These are phyloP conservation scores for Lichtheimia corymbifera DNA, from an alignment of 371 early-diverging fungal species.

Conservation along the genomic window DNA sequence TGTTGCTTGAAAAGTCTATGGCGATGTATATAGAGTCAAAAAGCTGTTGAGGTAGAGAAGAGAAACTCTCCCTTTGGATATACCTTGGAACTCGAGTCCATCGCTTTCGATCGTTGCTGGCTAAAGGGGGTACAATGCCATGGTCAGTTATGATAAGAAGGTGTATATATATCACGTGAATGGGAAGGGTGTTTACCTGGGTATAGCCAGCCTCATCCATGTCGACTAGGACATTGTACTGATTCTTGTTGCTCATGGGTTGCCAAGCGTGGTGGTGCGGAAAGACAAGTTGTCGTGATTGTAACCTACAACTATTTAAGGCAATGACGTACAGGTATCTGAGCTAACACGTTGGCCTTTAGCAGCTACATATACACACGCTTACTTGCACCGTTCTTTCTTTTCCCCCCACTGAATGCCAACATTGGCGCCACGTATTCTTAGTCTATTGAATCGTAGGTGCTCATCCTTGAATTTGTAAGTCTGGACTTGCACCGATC, in stretches of 20 bases:
- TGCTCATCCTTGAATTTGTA: slow-evolving; percentile 12
- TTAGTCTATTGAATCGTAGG: slow-evolving; percentile 10
- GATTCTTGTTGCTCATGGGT: slow-evolving; percentile 18
- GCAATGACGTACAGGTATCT: too few relatives aligned
- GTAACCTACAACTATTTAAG: too few relatives aligned
- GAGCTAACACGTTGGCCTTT: not conserved
- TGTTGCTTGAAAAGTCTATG: slow-evolving; percentile 21
- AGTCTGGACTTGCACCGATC: not conserved
- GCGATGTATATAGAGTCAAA: not conserved
- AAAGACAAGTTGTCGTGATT: too few relatives aligned
- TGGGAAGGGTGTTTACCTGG: slow-evolving; percentile 22
- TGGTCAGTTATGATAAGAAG: not conserved
- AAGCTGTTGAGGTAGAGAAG: not conserved
- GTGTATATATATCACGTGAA: too few relatives aligned
- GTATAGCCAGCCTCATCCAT: slow-evolving; percentile 45
- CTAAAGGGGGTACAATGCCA: slow-evolving; percentile 15
- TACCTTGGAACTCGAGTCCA: slow-evolving; percentile 57
- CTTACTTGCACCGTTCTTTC: not conserved
- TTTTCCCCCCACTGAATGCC: slow-evolving; percentile 17
- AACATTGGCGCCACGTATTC: slow-evolving; percentile 12
- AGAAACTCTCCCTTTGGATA: not conserved
- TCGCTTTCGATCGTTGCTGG: slow-evolving; percentile 53
- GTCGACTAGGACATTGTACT: slow-evolving; percentile 57
- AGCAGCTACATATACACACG: too few relatives aligned
- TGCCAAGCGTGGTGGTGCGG: too few relatives aligned